These are phyloP conservation scores for Verbascum thapsus DNA, from an alignment of 257 asterid species.

Conservation along the genomic window DNA sequence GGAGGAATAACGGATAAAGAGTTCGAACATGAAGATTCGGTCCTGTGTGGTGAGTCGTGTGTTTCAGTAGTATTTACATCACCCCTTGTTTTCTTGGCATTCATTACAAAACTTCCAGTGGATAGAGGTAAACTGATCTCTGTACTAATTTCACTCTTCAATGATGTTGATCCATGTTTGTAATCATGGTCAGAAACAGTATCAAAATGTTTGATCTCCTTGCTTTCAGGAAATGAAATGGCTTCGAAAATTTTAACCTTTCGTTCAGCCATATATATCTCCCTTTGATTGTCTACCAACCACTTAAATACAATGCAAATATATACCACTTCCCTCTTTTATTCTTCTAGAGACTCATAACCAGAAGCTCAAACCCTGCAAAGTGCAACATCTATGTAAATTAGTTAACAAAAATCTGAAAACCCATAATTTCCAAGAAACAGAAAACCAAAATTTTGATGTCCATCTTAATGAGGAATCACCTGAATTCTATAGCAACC, in stretches of 20 bases:
- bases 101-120: slow-evolving; percentile 27
- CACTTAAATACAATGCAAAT: slow-evolving; percentile 1
- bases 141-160: slow-evolving; percentile 43
- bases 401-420: not conserved
- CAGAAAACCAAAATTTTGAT: not conserved
- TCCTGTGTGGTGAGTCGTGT: slow-evolving; percentile 37
- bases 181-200: not conserved
- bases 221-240: slow-evolving; percentile 22
- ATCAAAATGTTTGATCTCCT: slow-evolving; percentile 16
- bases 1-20: slow-evolving; percentile 36
- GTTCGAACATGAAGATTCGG: slow-evolving; percentile 56
- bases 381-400: not conserved
- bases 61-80: slow-evolving; percentile 22
- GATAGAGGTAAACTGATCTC: slow-evolving; percentile 30
- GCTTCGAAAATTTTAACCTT: slow-evolving; percentile 27
- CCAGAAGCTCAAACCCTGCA: slow-evolving; percentile 32
- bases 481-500: slow-evolving; percentile 21
- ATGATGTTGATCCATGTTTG: slow-evolving; percentile 30
- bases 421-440: no score
- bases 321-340: not conserved
- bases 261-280: slow-evolving; percentile 33
- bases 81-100: not conserved
- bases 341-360: slow-evolving; percentile 10
- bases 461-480: slow-evolving; percentile 4
- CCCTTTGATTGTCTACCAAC: slow-evolving; percentile 20